Percentiles rank a stretch among this genome's conserved stretches.
Evolutionary conservation across 2,329 filamentous ascomycete species (phyloP).

Genomic region (Penicillium sp.): DNA sequence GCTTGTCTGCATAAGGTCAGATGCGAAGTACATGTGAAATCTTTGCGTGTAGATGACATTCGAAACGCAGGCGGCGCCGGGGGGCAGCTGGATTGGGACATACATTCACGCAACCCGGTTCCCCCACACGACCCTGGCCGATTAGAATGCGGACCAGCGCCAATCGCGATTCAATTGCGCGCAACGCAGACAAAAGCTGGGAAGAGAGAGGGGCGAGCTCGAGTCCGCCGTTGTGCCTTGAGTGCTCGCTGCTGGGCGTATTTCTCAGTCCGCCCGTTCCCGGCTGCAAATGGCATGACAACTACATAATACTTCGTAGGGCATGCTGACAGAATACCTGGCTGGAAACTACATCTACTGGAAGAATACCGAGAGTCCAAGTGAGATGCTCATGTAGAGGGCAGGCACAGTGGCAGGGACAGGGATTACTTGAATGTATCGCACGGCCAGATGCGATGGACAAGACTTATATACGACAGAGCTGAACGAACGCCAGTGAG

Average conservation of each 20-base stretch:
- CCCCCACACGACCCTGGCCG: slow-evolving; percentile 5
- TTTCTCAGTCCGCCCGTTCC: slow-evolving; percentile 32
- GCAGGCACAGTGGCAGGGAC: too few species aligned
- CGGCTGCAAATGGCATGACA: not conserved
- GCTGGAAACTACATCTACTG: too few species aligned
- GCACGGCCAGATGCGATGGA: too few species aligned
- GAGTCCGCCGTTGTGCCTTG: slow-evolving; percentile 15
- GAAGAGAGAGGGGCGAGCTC: slow-evolving; percentile 12
- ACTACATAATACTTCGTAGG: not conserved
- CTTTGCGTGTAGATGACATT: slow-evolving; percentile 13
- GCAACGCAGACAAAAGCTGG: slow-evolving; percentile 10
- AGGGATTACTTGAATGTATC: too few species aligned
- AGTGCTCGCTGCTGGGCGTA: slow-evolving; percentile 30
- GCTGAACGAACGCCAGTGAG: too few species aligned
- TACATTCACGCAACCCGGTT: slow-evolving; percentile 12
- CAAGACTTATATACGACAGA: too few species aligned
- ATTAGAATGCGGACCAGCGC: slow-evolving; percentile 12
- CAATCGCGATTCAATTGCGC: slow-evolving; percentile 10
- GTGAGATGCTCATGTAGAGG: too few species aligned
- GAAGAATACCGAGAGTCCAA: too few species aligned
- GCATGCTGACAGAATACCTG: too few species aligned
- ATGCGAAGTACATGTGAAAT: not conserved
- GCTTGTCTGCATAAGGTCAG: too few species aligned
- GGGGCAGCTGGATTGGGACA: slow-evolving; percentile 2
- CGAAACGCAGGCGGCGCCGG: not conserved